Conservation (phyloP, 306 rosid species). For the Sechiopsis laciniata region DNA sequence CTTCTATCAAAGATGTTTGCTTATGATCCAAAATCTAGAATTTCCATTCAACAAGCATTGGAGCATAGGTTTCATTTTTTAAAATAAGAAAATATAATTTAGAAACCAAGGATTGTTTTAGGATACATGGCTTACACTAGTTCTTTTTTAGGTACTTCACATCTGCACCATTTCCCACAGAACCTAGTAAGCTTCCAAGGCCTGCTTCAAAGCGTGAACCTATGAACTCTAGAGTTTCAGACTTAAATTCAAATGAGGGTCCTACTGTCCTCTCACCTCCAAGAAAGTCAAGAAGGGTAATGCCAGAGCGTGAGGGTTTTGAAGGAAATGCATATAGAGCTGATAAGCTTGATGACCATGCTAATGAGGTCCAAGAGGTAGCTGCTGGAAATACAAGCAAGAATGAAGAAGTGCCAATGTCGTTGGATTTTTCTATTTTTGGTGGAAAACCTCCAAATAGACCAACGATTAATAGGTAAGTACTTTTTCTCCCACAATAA, state of each 20-base stretch:
- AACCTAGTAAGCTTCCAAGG: constrained; percentile 85
- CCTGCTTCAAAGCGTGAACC: constrained; percentile 81
- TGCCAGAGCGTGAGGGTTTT: constrained; percentile 70
- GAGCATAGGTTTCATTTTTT: constrained; percentile 64
- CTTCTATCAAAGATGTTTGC: constrained; percentile 88
- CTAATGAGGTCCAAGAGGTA: constrained; percentile 39
- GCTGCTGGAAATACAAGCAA: constrained; percentile 59
- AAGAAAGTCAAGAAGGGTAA: constrained; percentile 87
- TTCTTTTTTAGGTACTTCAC: constrained; percentile 60
- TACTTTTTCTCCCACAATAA: neutral
- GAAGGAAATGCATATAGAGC: constrained; percentile 52
- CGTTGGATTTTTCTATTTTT: constrained; percentile 86
- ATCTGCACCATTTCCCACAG: constrained; percentile 75
- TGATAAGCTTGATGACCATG: constrained; percentile 49
- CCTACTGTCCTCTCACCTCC: constrained; percentile 93
- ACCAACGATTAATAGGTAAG: constrained; percentile 91
- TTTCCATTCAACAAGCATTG: constrained; percentile 81
- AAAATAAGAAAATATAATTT: constrained; percentile 21
- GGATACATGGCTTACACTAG: constrained; percentile 20
- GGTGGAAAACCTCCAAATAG: constrained; percentile 84
- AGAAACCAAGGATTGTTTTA: constrained; percentile 2
- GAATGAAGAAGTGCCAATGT: constrained; percentile 60
- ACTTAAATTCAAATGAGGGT: constrained; percentile 55
- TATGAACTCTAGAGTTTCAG: constrained; percentile 36
- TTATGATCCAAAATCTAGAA: constrained; percentile 85